Evolutionary conservation across 2,329 filamentous ascomycete genomes (phyloP), one percentile per base, ranked within the genome.

Genomic region (Xylariaceae sp.): DNA sequence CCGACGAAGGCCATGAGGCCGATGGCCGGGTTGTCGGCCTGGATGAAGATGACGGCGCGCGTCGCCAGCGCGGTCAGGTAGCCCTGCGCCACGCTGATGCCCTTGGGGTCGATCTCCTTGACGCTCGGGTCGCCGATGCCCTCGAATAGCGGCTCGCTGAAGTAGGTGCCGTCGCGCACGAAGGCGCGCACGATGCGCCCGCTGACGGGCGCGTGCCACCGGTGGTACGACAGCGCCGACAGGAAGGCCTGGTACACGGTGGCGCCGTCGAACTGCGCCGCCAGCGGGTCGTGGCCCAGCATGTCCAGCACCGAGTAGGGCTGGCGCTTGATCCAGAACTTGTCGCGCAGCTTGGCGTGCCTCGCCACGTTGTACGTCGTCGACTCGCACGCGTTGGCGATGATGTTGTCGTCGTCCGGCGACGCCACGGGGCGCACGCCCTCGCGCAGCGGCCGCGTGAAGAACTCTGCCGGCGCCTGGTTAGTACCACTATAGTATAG

Each of bases 1-100:
- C 72, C 76, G 10, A 88, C 61, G 43, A 87, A 81, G 0, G 70
- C 77, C 65, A 88, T 72, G 19, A 87, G 58, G 0, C 83, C 83
- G 23, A 87, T 76, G 9, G 40, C 45, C 2, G 67, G 64, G 42
- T 83, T 79, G 43, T 84, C 80, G 0, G 81, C 79, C 52, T 86
- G 68, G 38, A 87, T 74, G 49, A 83, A 75, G 42, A 88, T 76
- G 28, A 88, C 56, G 0, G 75, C 80, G 5, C 83, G 65, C 3
- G 83, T 80, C 0, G 83, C 82, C n/a, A 82, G 60, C 0, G 72
- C 66, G 0, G 77, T 74, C 22, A 86, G 57, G 42, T 85, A 88
- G 1, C 75, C 77, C 55, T 86, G 80, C 0, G 70, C 72, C 0
- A 63, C 59, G 3, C 56, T 58, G 43, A 37, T 61, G 43, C 23